Conservation (phyloP, 2,329 filamentous ascomycete species). For the Graphiopsis chlorocephala region DNA sequence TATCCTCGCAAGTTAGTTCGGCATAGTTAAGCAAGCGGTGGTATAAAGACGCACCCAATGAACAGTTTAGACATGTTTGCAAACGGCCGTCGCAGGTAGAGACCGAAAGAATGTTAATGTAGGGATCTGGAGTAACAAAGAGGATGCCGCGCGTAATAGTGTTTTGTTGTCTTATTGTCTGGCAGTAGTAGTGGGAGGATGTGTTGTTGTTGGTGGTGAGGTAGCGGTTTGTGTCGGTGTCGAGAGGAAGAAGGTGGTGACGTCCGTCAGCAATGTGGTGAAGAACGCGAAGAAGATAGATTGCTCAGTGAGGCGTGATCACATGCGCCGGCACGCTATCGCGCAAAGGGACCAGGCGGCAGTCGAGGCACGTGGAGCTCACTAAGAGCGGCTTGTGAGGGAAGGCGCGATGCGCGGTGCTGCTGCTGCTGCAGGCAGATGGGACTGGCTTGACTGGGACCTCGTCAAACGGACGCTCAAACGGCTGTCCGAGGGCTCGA, state of each 20-base stretch:
- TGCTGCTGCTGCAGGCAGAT: not conserved
- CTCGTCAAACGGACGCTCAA: constrained; percentile 6
- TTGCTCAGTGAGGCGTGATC: constrained; percentile 12
- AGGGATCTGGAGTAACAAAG: not conserved
- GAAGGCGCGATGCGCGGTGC: constrained; percentile 12
- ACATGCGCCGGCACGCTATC: constrained; percentile 18
- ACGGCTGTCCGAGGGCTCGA: not conserved
- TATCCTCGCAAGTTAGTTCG: constrained; percentile 38
- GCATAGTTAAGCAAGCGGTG: not conserved
- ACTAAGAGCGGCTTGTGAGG: constrained; percentile 7
- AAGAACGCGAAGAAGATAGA: constrained; percentile 8
- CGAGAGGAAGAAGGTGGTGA: constrained; percentile 1
- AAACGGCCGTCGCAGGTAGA: constrained; percentile 29
- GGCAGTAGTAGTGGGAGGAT: not conserved
- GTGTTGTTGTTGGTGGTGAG: not conserved
- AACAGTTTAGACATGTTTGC: constrained; percentile 85
- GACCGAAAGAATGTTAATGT: constrained; percentile 27
- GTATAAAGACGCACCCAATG: constrained; percentile 67
- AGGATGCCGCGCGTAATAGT: not conserved
- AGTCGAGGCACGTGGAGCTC: constrained; percentile 13
- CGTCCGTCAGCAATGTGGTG: constrained; percentile 4
- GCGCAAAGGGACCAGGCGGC: constrained; percentile 8
- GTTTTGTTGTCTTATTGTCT: not conserved
- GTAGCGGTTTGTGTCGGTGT: not conserved
- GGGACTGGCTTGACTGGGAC: not conserved